phyloP scores from a whole-genome alignment of 768 basidiomycete genomes.

The Cystoderma amianthinum region DNA sequence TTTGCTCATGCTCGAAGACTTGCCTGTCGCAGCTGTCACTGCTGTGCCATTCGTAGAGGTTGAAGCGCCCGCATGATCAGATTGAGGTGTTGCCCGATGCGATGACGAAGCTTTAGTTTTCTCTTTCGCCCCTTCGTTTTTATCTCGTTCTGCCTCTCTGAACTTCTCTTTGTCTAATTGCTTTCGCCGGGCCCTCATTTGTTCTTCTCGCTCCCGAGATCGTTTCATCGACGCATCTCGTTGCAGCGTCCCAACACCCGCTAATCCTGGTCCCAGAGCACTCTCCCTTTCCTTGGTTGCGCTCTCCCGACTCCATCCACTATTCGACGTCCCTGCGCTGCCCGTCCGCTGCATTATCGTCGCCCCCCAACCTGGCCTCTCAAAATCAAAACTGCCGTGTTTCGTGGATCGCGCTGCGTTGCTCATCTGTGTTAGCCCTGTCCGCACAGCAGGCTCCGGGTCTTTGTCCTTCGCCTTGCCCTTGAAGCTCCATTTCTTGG shows the following conservation, averaged over 20 bases:
- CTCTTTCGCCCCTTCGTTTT: constrained; percentile 9
- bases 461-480: constrained; percentile 19
- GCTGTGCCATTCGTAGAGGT: constrained; percentile 28
- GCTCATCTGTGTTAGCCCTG: constrained; percentile 16
- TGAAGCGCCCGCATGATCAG: constrained; percentile 31
- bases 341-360: constrained; percentile 37
- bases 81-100: constrained; percentile 16
- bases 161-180: constrained; percentile 12
- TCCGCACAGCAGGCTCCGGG: constrained; percentile 10
- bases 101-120: constrained; percentile 10
- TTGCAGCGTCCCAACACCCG: constrained; percentile 38
- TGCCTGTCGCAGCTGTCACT: constrained; percentile 19
- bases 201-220: constrained; percentile 29
- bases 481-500: constrained; percentile 11
- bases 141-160: constrained; percentile 9
- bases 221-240: constrained; percentile 31
- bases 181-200: constrained; percentile 11
- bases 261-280: constrained; percentile 31
- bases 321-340: constrained; percentile 27
- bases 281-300: constrained; percentile 24
- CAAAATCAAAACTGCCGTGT: constrained; percentile 75
- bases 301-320: constrained; percentile 21
- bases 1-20: constrained; percentile 54
- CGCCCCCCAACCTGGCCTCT: constrained; percentile 49
- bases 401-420: constrained; percentile 37